Conservation (phyloP, 177 flowering plant genomes). For the Telopea speciosissima region DNA sequence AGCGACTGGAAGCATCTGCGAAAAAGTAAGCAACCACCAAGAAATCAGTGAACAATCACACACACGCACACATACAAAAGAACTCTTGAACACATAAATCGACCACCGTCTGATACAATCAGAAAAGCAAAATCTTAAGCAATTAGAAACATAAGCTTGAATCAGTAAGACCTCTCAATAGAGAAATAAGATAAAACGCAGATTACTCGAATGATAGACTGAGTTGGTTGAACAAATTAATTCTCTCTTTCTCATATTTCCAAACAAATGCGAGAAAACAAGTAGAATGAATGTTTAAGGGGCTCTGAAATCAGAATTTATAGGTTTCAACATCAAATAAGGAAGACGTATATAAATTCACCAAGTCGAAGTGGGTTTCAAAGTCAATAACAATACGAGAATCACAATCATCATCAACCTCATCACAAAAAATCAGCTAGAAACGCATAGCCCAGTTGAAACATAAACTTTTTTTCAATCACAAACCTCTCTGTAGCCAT, state of each 20-base stretch:
- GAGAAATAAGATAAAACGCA: no score
- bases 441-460: background rate
- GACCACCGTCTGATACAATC: background rate
- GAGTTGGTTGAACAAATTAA: no score
- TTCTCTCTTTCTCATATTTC: no score
- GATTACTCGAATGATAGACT: no score
- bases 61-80: no score
- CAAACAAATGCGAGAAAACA: no score
- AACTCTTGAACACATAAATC: background rate
- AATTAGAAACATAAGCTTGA: background rate
- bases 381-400: no score
- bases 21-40: background rate
- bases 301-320: no score
- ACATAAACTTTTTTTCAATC: background rate
- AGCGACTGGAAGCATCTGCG: conserved; percentile 97
- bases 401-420: background rate
- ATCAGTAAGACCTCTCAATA: background rate
- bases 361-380: background rate
- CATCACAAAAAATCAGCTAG: background rate
- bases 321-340: no score
- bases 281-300: no score
- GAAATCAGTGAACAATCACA: background rate
- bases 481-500: conserved; percentile 58
- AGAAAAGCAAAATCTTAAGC: background rate
- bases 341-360: no score